phyloP scores from a whole-genome alignment of 805 yeast species.

The Ogataea siamensis region DNA sequence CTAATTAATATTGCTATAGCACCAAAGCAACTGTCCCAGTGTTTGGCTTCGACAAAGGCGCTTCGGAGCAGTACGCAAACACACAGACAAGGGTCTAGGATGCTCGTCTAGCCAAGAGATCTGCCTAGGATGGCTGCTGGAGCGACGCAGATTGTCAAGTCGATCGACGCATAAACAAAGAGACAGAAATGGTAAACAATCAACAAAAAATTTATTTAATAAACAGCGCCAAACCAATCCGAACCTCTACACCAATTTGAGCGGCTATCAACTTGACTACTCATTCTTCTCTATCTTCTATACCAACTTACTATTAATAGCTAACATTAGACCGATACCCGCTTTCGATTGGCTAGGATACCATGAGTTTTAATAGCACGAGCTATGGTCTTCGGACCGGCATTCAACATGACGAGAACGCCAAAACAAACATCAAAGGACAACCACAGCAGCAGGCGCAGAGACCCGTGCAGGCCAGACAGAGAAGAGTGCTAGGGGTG shows the following conservation, averaged over 20 bases:
- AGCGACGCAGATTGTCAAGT: background rate
- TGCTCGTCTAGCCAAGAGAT: too few species aligned
- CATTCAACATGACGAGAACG: conserved; percentile 27
- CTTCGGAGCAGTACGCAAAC: too few species aligned
- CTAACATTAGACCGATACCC: conserved; percentile 11
- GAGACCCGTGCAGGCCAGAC: conserved; percentile 2
- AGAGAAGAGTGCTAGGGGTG: conserved; percentile 31
- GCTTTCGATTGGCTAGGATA: conserved; percentile 22
- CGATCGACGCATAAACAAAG: conserved; percentile 15
- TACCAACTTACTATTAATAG: conserved; percentile 3
- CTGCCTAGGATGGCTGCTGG: too few species aligned
- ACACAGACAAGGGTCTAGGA: too few species aligned
- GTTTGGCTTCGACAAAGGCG: too few species aligned
- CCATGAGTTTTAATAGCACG: conserved; percentile 18
- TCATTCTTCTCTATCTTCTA: conserved; percentile 4
- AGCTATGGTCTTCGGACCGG: conserved; percentile 14
- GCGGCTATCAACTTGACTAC: conserved; percentile 6
- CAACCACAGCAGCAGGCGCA: conserved; percentile 6
- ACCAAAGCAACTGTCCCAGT: too few species aligned
- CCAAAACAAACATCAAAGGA: conserved; percentile 9
- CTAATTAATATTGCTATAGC: too few species aligned
- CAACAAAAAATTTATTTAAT: conserved; percentile 14
- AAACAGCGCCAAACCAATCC: conserved; percentile 8
- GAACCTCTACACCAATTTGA: conserved; percentile 6
- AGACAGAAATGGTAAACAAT: conserved; percentile 18